Conservation (phyloP, 169 alveolate genomes). For the Prorocentrum cordatum region DNA sequence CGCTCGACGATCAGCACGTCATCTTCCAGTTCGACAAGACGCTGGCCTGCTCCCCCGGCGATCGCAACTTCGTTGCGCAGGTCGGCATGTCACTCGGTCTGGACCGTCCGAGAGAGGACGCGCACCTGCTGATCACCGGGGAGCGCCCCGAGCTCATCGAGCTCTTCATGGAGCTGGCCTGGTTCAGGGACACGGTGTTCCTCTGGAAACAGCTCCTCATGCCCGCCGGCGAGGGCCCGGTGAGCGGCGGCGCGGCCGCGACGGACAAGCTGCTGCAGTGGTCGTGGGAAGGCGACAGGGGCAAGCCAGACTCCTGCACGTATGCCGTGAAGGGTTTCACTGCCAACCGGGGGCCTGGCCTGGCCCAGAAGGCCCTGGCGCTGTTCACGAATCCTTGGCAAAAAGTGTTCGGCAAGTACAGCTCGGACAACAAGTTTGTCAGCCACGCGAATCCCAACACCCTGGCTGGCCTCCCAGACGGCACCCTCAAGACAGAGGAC, state of each 20-base stretch:
- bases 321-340: too few relatives aligned
- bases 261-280: too few relatives aligned
- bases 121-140: slow-evolving; percentile 14
- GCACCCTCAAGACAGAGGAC: slow-evolving; percentile 36
- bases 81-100: not conserved
- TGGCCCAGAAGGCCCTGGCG: too few relatives aligned
- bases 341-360: too few relatives aligned
- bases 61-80: slow-evolving; percentile 4
- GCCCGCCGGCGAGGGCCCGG: slow-evolving; percentile 14
- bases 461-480: slow-evolving; percentile 20
- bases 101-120: slow-evolving; percentile 15
- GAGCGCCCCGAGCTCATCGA: slow-evolving; percentile 32
- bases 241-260: too few relatives aligned
- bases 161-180: slow-evolving; percentile 26
- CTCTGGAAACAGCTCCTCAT: slow-evolving; percentile 16
- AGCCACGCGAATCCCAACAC: slow-evolving; percentile 24
- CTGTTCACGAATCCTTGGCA: too few relatives aligned
- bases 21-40: slow-evolving; percentile 25
- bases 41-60: not conserved
- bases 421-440: slow-evolving; percentile 10
- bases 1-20: not conserved
- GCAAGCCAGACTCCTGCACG: too few relatives aligned
- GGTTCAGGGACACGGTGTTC: slow-evolving; percentile 34
- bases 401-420: too few relatives aligned
- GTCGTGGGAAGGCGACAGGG: too few relatives aligned